A percentile compares a stretch with the other conserved stretches of the same genome.
Evolutionary conservation across 805 yeast genomes (phyloP).

Genomic region (Hanseniaspora meyeri): DNA sequence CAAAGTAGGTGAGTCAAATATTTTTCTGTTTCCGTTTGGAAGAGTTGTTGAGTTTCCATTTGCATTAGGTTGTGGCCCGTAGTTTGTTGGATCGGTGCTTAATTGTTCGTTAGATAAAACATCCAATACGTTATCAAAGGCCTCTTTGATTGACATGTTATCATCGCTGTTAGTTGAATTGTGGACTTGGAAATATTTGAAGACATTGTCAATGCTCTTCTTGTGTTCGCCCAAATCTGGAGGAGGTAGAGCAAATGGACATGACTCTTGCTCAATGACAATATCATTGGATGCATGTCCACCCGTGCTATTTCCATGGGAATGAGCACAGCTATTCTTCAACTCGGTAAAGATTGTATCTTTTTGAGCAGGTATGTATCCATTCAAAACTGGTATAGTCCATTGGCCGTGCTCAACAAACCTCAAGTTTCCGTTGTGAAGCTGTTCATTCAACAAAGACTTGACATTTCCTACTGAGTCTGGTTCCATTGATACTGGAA

Average conservation of each 20-base stretch:
- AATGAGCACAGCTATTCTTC: not conserved
- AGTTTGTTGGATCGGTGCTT: constrained; percentile 12
- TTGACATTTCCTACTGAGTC: constrained; percentile 1
- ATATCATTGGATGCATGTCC: not conserved
- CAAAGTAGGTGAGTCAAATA: constrained; percentile 76
- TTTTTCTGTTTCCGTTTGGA: constrained; percentile 29
- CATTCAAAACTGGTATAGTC: constrained; percentile 24
- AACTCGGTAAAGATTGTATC: not conserved
- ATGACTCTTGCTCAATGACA: constrained; percentile 24
- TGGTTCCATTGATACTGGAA: constrained; percentile 12
- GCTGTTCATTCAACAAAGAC: constrained; percentile 26
- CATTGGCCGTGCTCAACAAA: constrained; percentile 26
- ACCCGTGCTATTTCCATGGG: not conserved
- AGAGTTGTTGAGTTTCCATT: not conserved
- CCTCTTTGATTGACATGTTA: constrained; percentile 15
- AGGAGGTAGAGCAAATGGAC: constrained; percentile 29
- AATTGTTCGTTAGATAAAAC: not conserved
- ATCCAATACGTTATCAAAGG: constrained; percentile 16
- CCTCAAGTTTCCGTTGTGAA: constrained; percentile 25
- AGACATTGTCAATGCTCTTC: constrained; percentile 17
- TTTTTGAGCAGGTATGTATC: constrained; percentile 8
- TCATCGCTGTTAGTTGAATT: constrained; percentile 5
- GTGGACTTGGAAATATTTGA: constrained; percentile 20
- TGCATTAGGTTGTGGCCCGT: constrained; percentile 7
- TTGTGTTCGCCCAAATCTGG: constrained; percentile 20